These are phyloP conservation scores for Xylaria grammica DNA, from an alignment of 495 filamentous ascomycete species.

Conservation along the genomic window DNA sequence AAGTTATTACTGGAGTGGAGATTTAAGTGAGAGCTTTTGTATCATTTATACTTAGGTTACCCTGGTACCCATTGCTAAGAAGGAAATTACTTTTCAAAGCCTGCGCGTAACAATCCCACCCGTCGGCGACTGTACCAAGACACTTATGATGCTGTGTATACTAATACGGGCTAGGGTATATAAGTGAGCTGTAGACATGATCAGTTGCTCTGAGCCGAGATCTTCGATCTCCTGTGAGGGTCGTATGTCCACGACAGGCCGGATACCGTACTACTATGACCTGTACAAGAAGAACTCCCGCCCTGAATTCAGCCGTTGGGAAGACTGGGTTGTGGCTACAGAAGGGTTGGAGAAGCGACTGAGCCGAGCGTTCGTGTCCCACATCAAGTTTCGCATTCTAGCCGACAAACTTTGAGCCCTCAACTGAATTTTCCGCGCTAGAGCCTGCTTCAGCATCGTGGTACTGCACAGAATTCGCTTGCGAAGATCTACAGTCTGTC, in stretches of 20 bases:
- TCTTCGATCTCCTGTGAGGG: neutral
- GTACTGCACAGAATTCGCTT: neutral
- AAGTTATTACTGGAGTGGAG: neutral
- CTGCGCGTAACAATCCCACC: neutral
- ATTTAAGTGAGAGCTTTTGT: neutral
- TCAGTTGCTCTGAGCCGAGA: neutral
- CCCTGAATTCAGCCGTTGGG: constrained; percentile 24
- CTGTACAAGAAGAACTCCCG: constrained; percentile 37
- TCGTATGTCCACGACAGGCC: neutral
- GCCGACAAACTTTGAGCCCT: neutral
- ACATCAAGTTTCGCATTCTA: neutral
- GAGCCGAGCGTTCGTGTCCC: neutral
- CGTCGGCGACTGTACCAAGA: neutral
- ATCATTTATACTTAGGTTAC: neutral
- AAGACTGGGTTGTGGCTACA: neutral
- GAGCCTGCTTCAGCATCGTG: neutral
- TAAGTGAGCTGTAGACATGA: neutral
- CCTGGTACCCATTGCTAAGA: neutral
- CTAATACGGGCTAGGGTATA: neutral
- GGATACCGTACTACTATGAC: constrained; percentile 33
- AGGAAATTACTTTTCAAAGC: neutral
- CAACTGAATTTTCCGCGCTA: neutral
- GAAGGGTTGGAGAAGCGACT: neutral
- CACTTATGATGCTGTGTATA: neutral
- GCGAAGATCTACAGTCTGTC: neutral